Evolutionary conservation across 805 yeast species (phyloP), one percentile per base, ranked within the genome.

Genomic region (Wickerhamiella nectarea): DNA sequence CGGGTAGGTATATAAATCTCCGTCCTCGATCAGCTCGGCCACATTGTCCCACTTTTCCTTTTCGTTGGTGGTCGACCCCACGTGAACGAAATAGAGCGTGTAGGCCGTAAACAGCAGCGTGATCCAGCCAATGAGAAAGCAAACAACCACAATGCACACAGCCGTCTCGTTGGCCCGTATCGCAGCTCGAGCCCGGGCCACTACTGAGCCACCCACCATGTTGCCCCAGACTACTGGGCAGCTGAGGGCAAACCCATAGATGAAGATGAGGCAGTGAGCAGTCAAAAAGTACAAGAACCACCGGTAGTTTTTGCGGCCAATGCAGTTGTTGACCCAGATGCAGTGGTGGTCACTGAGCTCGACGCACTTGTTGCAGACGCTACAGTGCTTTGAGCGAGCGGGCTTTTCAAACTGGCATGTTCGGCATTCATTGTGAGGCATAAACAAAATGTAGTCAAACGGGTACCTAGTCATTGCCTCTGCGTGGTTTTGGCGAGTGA

Each of bases 21-120:
- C 68, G 10, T 66, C 64, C 8, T 64, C 52, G 41, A 73, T 58
- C 46, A 75, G 63, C 39, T 71, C 69, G 44, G 76, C 76, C 11
- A 82, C 66, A 3, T 68, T 74, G 15, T 64, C 71, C 93, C 93
- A 82, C 55, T 82, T 82, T 41, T 67, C 75, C 14, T 72, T 63
- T 58, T 82, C 94, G 53, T 78, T 80, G 3, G 87, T 78, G 10
- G 91, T 80, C 57, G 76, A 76, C 0, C 94, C 94, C 34, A 71
- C 66, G 49, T 67, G 69, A 2, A 80, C 62, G 49, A 73, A 67
- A 25, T 67, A 55, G 20, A 75, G 33, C 50, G 78, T 82, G 46
- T 67, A 57, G 21, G 51, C 55, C 1, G 66, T 45, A 50, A 75
- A 75, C 39, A 70, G 65, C 10, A 59, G 47, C 19, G 70, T 62